Evolutionary conservation across 169 alveolate genomes (phyloP).

Genomic region (Plasmodium cynomolgi): DNA sequence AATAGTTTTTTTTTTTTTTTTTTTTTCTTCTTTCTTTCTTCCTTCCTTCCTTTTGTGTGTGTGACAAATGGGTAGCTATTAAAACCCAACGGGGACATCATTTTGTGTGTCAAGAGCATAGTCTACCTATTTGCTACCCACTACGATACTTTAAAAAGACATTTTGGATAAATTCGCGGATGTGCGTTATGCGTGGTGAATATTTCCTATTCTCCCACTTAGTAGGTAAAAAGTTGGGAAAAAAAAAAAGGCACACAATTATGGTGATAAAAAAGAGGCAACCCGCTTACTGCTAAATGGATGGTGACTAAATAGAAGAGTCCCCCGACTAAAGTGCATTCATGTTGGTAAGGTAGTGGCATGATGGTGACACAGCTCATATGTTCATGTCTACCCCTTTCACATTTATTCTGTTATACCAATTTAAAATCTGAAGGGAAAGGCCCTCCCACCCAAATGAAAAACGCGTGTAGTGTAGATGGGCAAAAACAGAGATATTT

Average conservation of each 20-base stretch:
- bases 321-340: background rate
- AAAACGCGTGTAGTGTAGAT: background rate
- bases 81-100: background rate
- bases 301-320: background rate
- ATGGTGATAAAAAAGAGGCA: background rate
- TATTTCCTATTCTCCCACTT: background rate
- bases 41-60: background rate
- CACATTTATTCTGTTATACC: background rate
- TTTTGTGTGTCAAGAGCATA: background rate
- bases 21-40: background rate
- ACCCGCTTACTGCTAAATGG: background rate
- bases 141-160: background rate
- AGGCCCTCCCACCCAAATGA: background rate
- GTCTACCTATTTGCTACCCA: background rate
- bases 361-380: background rate
- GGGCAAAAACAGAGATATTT: background rate
- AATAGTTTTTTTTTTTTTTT: background rate
- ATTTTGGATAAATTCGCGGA: background rate
- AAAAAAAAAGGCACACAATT: background rate
- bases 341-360: background rate
- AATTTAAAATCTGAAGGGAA: background rate
- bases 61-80: background rate
- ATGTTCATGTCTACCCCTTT: background rate
- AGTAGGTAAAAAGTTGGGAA: background rate
- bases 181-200: background rate